These are phyloP conservation scores for Seminavis robusta DNA, from an alignment of 108 stramenopile genomes.

Conservation along the genomic window DNA sequence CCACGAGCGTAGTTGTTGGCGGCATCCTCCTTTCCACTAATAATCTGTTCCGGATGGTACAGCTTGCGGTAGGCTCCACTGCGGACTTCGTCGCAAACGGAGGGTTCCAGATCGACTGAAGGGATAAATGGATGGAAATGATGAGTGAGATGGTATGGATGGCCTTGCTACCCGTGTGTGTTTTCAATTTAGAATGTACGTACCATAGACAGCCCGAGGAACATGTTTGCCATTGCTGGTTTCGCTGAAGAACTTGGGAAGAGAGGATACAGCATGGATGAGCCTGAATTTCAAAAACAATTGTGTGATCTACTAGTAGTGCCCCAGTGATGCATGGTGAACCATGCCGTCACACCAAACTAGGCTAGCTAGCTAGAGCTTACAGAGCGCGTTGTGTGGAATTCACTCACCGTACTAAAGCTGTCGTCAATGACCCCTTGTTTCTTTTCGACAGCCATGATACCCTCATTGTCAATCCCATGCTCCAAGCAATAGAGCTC, in stretches of 20 bases:
- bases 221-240: conserved; percentile 97
- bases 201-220: conserved; percentile 92
- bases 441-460: conserved; percentile 52
- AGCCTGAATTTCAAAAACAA: too few species aligned
- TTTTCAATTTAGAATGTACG: too few species aligned
- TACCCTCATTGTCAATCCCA: conserved; percentile 94
- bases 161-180: too few species aligned
- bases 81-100: conserved; percentile 95
- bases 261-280: too few species aligned
- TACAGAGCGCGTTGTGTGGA: not conserved
- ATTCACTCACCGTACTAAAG: not conserved
- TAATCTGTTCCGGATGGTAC: conserved; percentile 99
- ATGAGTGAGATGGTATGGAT: too few species aligned
- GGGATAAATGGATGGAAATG: too few species aligned
- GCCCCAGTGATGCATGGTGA: not conserved
- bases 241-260: conserved; percentile 98
- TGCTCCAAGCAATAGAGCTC: conserved; percentile 98
- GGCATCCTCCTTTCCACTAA: conserved; percentile 99
- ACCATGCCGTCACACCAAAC: not conserved
- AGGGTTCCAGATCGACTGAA: conserved; percentile 99
- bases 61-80: conserved; percentile 86
- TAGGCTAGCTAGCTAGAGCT: not conserved
- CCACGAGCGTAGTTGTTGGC: conserved; percentile 99
- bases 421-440: not conserved
- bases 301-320: not conserved